Percentiles rank a stretch among this genome's conserved stretches.
These are phyloP conservation scores for Aphanomyces invadans DNA, from an alignment of 352 stramenopile genomes.

Conservation along the genomic window DNA sequence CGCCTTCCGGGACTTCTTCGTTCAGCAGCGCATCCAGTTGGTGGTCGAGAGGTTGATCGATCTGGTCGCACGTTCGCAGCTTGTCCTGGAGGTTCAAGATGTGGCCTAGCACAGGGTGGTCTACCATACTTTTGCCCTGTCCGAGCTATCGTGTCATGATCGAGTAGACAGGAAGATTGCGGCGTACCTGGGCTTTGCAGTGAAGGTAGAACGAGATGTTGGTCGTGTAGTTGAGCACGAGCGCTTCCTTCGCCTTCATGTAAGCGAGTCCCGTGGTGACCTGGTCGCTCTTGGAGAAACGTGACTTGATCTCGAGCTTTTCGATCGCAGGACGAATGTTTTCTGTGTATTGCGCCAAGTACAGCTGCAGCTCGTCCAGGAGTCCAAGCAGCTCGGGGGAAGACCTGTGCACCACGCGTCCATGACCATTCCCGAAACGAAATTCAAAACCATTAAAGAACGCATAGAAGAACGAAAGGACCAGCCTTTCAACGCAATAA, in stretches of 20 bases:
- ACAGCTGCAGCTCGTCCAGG: constrained; percentile 52
- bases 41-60: constrained; percentile 48
- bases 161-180: neutral
- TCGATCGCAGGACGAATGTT: constrained; percentile 57
- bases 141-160: neutral
- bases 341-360: constrained; percentile 56
- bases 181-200: constrained; percentile 42
- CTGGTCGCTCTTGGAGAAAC: constrained; percentile 16
- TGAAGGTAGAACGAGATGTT: constrained; percentile 86
- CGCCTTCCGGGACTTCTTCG: constrained; percentile 40
- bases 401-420: constrained; percentile 37
- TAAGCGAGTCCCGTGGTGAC: constrained; percentile 61
- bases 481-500: too few relatives aligned
- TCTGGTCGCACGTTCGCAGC: constrained; percentile 45
- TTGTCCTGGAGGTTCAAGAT: constrained; percentile 71
- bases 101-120: constrained; percentile 73
- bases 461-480: too few relatives aligned
- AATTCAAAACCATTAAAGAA: too few relatives aligned
- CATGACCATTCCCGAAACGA: too few relatives aligned
- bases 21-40: constrained; percentile 63
- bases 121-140: constrained; percentile 59
- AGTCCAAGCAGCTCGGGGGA: constrained; percentile 70
- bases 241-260: constrained; percentile 67
- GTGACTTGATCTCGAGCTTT: constrained; percentile 58
- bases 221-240: constrained; percentile 76